Evolutionary conservation across 1,284 basidiomycete species (phyloP), one percentile per base, ranked within the genome.

Genomic region (Ceratobasidium papillatum): DNA sequence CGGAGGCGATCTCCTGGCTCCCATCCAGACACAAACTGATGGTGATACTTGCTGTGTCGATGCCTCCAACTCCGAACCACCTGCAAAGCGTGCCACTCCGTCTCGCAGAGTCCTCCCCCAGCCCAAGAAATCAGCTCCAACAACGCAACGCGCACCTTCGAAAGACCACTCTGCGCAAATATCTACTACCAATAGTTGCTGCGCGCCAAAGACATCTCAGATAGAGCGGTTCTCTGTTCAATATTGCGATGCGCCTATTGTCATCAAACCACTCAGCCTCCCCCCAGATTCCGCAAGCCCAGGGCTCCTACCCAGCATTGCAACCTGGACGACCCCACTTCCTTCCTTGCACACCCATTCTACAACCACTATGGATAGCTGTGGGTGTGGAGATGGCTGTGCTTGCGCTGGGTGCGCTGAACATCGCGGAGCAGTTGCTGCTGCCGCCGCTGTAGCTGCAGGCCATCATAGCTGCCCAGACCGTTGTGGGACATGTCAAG

Each of bases 391-490:
- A 19, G 66, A 71, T 17, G 54, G 54, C 22, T 71, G 66, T 32
- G 66, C 66, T 8, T 71, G 66, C 47, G 66, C 66, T 32, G 66
- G 66, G 14, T 71, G 66, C 41, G 52, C 41, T 9, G 66, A 71
- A n/a, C 66, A 71, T 49, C 66, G 54, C 12, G 66, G 66, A 11
- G 66, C 66, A 14, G 66, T 71, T 41, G 66, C 66, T n/a, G 66
- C 66, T n/a, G 66, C 66, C 2, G 66, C 54, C 19, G 66, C 66
- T 3, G 43, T 71, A 8, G 66, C 66, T 4, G 66, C 66, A 32
- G 66, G 66, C n/a, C 66, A 71, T 47, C 66, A 71, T 45, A 59
- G 52, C 41, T 71, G 66, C 34, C 66, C 66, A n/a, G 66, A 71
- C 66, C 66, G 66, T 5, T 71, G 66, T 41, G 66, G 54, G 27